A percentile compares a stretch with the other conserved stretches of the same genome.
Evolutionary conservation across 164 flowering plant species (phyloP).

Genomic region (Vitis rotundifolia): DNA sequence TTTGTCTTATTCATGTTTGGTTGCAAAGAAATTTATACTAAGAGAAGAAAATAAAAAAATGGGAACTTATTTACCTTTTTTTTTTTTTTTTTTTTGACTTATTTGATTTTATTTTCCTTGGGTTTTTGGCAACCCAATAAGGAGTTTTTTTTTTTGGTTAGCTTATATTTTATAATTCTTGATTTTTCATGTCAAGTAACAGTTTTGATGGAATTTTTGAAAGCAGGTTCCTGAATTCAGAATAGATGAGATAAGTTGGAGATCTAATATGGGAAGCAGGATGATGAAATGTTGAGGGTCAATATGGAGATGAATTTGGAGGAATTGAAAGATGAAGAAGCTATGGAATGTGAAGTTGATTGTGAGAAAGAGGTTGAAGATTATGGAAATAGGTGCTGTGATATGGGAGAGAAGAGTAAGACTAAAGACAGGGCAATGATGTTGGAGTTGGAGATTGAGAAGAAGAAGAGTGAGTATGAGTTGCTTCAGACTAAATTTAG

Average conservation of each 20-base stretch:
- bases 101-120: neutral
- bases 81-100: neutral
- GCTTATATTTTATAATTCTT: neutral
- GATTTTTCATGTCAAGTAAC: neutral
- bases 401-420: constrained; percentile 17
- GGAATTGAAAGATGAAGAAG: constrained; percentile 1
- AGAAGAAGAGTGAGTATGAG: constrained; percentile 23
- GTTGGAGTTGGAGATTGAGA: constrained; percentile 25
- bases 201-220: neutral
- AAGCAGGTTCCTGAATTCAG: neutral
- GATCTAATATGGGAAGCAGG: neutral
- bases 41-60: no score
- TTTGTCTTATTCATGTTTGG: no score
- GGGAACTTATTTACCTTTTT: neutral
- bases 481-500: constrained; percentile 24
- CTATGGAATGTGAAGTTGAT: neutral
- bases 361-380: constrained; percentile 15
- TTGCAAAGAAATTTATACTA: no score
- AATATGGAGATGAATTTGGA: constrained; percentile 1
- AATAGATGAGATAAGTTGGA: neutral
- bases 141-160: neutral
- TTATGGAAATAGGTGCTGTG: constrained; percentile 16
- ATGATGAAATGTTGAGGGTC: neutral
- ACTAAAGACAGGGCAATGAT: constrained; percentile 17
- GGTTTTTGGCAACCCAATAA: neutral